These are phyloP conservation scores for Cytospora paraplurivora DNA, from an alignment of 2,329 filamentous ascomycete genomes.

Conservation along the genomic window DNA sequence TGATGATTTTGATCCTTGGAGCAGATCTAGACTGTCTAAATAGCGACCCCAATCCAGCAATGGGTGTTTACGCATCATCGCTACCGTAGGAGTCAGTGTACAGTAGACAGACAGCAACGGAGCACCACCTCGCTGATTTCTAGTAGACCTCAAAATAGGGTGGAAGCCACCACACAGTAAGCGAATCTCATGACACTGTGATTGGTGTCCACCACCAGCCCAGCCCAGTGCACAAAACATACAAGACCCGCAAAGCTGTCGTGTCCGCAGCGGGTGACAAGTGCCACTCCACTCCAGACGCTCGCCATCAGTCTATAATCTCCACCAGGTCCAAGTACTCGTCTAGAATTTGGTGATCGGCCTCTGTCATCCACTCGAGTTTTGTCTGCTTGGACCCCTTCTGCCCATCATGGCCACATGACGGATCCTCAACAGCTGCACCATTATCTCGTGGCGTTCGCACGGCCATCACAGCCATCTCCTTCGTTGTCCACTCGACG, in stretches of 20 bases:
- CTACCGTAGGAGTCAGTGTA: not conserved
- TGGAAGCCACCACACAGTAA: too few species aligned
- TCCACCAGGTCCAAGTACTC: slow-evolving; percentile 1
- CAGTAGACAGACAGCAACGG: too few species aligned
- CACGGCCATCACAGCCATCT: not conserved
- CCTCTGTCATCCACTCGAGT: not conserved
- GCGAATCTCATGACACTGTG: not conserved
- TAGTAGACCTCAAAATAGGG: too few species aligned
- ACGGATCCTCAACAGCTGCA: not conserved
- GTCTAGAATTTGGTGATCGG: not conserved
- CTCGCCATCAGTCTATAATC: not conserved
- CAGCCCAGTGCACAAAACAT: not conserved
- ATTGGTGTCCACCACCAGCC: not conserved
- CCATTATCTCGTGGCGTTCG: not conserved
- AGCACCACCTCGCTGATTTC: not conserved
- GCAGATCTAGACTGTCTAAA: not conserved
- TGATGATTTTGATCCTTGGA: not conserved
- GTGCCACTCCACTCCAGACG: not conserved
- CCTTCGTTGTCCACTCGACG: not conserved
- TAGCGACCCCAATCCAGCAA: not conserved
- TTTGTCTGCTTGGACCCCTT: not conserved
- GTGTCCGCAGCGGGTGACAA: too few species aligned
- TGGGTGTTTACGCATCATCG: not conserved
- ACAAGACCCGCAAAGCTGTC: too few species aligned
- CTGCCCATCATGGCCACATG: not conserved